A percentile compares a stretch with the other conserved stretches of the same genome.
These are phyloP conservation scores for Yarrowia sp. DNA, from an alignment of 805 yeast species.

Conservation along the genomic window DNA sequence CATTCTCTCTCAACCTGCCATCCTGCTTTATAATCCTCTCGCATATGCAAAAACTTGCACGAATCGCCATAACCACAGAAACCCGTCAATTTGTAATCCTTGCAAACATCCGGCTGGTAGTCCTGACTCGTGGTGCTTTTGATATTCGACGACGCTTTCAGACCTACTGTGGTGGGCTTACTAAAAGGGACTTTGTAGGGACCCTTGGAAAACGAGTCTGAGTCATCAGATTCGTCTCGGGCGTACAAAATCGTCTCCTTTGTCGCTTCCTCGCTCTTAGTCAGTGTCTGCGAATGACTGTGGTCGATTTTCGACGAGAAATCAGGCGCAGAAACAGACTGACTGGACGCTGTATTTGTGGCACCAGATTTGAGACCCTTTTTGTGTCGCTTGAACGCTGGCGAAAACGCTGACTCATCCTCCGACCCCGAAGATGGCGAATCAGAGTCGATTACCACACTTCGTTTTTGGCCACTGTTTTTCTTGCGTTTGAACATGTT, in stretches of 20 bases:
- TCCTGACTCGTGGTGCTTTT: conserved; percentile 70
- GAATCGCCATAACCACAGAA: conserved; percentile 97
- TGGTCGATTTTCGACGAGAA: conserved; percentile 1
- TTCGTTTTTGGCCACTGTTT: not conserved
- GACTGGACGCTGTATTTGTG: not conserved
- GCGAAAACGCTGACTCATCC: not conserved
- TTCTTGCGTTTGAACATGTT: conserved; percentile 3
- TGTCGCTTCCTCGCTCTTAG: not conserved
- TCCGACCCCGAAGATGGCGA: not conserved
- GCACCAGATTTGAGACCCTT: not conserved
- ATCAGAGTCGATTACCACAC: not conserved
- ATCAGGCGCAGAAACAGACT: not conserved
- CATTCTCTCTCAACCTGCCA: conserved; percentile 68
- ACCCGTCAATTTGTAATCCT: conserved; percentile 86
- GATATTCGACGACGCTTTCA: conserved; percentile 46
- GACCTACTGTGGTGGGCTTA: conserved; percentile 36
- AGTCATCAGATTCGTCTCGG: not conserved
- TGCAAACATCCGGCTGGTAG: conserved; percentile 91
- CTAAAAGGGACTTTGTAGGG: conserved; percentile 4
- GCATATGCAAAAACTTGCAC: conserved; percentile 86
- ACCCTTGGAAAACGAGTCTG: not conserved
- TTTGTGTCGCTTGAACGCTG: not conserved
- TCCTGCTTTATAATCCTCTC: conserved; percentile 78
- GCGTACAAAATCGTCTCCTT: conserved; percentile 12
- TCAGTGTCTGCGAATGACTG: not conserved